Evolutionary conservation across 768 basidiomycete genomes (phyloP).

Genomic region (Mycena kentingensis): DNA sequence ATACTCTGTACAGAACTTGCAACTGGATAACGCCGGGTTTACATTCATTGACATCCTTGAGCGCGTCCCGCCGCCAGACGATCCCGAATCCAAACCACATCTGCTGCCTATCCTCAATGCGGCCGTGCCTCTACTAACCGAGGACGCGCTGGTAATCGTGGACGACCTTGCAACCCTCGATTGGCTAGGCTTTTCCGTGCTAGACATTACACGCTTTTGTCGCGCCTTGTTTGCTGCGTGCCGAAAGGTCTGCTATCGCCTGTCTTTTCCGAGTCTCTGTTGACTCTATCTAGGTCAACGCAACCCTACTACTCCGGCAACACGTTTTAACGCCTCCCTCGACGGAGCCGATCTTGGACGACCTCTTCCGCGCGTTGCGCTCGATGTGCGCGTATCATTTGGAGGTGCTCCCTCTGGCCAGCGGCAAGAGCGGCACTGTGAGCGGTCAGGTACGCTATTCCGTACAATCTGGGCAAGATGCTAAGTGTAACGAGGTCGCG

Average conservation of each 20-base stretch:
- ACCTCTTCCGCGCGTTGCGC: slow-evolving; percentile 57
- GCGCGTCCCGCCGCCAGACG: slow-evolving; percentile 33
- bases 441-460: slow-evolving; percentile 65
- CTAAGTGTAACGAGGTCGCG: slow-evolving; percentile 46
- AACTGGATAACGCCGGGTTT: slow-evolving; percentile 44
- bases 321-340: slow-evolving; percentile 51
- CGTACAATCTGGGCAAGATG: not conserved
- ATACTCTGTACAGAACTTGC: slow-evolving; percentile 36
- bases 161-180: slow-evolving; percentile 70
- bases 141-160: slow-evolving; percentile 54
- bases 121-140: slow-evolving; percentile 31
- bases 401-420: slow-evolving; percentile 70
- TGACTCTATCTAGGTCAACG: slow-evolving; percentile 42
- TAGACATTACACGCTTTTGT: slow-evolving; percentile 56
- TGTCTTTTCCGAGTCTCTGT: not conserved
- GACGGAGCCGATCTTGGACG: slow-evolving; percentile 50
- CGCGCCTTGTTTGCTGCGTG: slow-evolving; percentile 63
- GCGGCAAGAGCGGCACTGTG: slow-evolving; percentile 75
- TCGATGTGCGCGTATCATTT: slow-evolving; percentile 70
- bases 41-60: slow-evolving; percentile 56
- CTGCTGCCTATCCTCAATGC: slow-evolving; percentile 41
- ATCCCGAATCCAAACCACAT: slow-evolving; percentile 20
- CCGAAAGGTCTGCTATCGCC: slow-evolving; percentile 45
- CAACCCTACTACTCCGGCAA: slow-evolving; percentile 64
- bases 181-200: slow-evolving; percentile 63